Evolutionary conservation across 73 alveolate genomes (phyloP).

Genomic region (Symbiodinium natans): DNA sequence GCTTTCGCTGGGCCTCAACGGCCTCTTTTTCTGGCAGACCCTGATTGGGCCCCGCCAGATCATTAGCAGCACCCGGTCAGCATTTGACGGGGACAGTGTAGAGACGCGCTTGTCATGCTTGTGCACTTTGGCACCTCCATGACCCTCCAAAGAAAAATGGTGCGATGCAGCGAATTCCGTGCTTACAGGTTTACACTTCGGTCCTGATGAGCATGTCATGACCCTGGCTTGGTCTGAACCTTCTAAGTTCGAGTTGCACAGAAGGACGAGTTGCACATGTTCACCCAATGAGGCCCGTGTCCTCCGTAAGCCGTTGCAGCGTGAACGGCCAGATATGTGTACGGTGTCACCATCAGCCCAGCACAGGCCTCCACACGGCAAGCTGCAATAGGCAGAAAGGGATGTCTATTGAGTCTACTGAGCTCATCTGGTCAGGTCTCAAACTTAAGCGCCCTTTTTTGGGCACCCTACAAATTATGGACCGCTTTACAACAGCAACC

Average conservation of each 20-base stretch:
- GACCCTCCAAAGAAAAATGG: neutral
- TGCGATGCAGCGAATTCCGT: neutral
- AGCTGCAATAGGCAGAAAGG: neutral
- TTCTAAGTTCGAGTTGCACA: too few species aligned
- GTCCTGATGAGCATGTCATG: too few species aligned
- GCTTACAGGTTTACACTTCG: neutral
- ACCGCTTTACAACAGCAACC: too few species aligned
- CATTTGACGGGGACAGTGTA: too few species aligned
- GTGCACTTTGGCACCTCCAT: neutral
- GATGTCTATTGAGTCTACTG: neutral
- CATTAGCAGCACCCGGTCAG: neutral
- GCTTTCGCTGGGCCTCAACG: neutral
- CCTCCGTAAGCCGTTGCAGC: neutral
- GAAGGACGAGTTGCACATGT: too few species aligned
- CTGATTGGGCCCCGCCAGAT: neutral
- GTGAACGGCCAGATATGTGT: too few species aligned
- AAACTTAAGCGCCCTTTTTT: too few species aligned
- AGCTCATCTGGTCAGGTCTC: too few species aligned
- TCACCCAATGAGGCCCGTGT: too few species aligned
- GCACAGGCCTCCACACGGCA: neutral
- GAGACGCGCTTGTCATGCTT: too few species aligned
- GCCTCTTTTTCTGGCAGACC: neutral
- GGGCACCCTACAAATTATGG: too few species aligned
- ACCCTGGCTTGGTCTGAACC: too few species aligned
- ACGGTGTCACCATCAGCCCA: neutral